phyloP scores from a whole-genome alignment of 495 filamentous ascomycete genomes.

The Xeromyces bisporus region DNA sequence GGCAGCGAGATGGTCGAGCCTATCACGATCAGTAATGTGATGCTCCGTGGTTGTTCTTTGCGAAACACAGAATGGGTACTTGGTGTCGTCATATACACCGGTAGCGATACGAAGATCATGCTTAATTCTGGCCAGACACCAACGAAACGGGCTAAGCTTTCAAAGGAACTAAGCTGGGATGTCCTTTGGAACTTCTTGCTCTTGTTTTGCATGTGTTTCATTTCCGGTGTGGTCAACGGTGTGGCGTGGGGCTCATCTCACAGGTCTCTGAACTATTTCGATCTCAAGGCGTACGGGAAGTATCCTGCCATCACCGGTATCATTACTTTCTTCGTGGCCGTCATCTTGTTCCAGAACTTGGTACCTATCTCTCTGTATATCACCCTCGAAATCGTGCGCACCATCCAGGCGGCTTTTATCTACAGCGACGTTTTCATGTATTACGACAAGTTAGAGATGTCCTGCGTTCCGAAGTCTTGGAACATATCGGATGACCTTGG shows the following conservation, averaged over 20 bases:
- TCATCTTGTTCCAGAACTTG: conserved; percentile 97
- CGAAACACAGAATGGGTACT: conserved; percentile 95
- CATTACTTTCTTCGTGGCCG: conserved; percentile 86
- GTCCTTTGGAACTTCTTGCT: conserved; percentile 94
- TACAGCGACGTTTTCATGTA: conserved; percentile 94
- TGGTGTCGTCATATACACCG: conserved; percentile 92
- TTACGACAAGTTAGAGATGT: conserved; percentile 82
- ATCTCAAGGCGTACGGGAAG: conserved; percentile 70
- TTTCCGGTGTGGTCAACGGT: conserved; percentile 73
- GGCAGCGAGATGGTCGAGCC: conserved; percentile 75
- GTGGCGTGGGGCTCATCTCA: conserved; percentile 57
- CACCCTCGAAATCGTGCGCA: conserved; percentile 88
- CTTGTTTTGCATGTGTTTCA: conserved; percentile 76
- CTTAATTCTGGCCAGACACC: conserved; percentile 96
- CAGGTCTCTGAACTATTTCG: conserved; percentile 67
- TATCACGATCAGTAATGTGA: conserved; percentile 82
- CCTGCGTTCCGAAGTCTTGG: conserved; percentile 95
- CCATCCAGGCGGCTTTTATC: conserved; percentile 90
- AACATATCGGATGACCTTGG: conserved; percentile 98
- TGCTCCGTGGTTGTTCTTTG: conserved; percentile 82
- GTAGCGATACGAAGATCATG: conserved; percentile 98
- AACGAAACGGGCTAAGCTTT: conserved; percentile 79
- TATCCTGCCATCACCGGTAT: conserved; percentile 67
- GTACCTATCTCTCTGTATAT: conserved; percentile 97
- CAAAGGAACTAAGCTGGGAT: conserved; percentile 89